Base-by-base conservation (phyloP, 192 early-diverging fungal genomes). In the Umbelopsis isabellina region DNA sequence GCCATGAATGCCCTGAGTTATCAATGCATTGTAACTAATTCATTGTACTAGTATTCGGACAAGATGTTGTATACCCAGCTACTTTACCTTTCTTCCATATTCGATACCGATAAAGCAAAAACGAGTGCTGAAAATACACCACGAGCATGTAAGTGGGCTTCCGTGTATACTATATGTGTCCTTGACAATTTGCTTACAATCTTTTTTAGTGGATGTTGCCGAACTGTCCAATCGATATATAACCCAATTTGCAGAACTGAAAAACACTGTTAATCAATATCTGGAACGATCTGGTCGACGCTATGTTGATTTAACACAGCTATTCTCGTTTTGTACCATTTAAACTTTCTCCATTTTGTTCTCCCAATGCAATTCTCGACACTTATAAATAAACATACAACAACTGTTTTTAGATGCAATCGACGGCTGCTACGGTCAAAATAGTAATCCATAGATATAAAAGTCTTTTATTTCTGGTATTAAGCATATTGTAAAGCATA, bases 61-160 rank as follows among this genome's bases (percentile, higher is more conserved):
- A 83, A 79, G 41, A 70, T 67, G 71, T 81, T 98, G 7, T 93
- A 94, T 76, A 91, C 86, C 25, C 95, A 98, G 82, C 69, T 98
- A 27, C 80, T 84, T 55, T 98, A 92, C 72, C 93, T 86, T 69
- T 83, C 86, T 44, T 81, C 83, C 33, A 76, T 96, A 47, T 92
- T 96, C 74, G 81, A 91, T 51, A 52, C 68, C n/a, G 74, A 87
- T 27, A 80, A 86, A 65, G 68, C 79, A 30, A 51, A 70, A 55
- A 46, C 61, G 30, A 79, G 69, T 61, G 35, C 41, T 23, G 47
- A 21, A 8, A 46, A 33, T 46, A 49, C 30, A 18, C 15, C 27
- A 49, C 74, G 47, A 73, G 72, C 30, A 68, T 79, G 64, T 58
- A 82, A 20, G 46, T 67, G 45, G 41, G 69, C 35, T 33, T 51